Evolutionary conservation across 805 yeast species (phyloP), one percentile per base, ranked within the genome.

Genomic region (Hanseniaspora lindneri): DNA sequence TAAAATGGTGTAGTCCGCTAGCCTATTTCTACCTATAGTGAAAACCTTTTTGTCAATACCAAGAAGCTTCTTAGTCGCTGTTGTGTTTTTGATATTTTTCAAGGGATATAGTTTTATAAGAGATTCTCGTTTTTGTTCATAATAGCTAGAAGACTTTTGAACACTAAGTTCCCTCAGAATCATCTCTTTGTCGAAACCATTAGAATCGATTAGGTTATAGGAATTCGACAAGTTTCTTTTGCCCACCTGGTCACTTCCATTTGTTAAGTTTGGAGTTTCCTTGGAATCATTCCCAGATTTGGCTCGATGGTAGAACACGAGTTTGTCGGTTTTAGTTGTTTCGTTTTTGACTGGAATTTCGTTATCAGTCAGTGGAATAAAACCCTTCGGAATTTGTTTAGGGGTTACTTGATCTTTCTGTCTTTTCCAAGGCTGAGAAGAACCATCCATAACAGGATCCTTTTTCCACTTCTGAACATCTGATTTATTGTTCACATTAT

Each of bases 11-110:
- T 75, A 71, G 58, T 83, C 78, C 52, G 83, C 74, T 2, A 71
- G 74, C 19, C 71, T 75, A 20, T 75, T 73, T 30, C 97, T 68
- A 1, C 98, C 97, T 48, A 89, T 72, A 49, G 79, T 71, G 60
- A 77, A 80, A 33, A 4, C 11, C 14, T 27, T 13, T 13, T 23
- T 17, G 21, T 30, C n/a, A 1, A 42, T 34, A 25, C 40, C 39
- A 7, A 23, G 4, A 10, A 19, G 24, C n/a, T 20, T 39, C 24
- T 23, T 34, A 9, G 9, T 7, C 3, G 28, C 21, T 4, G 25
- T n/a, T 24, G 41, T 8, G 19, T 33, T 33, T 7, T n/a, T 14
- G 23, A 20, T 13, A 14, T 24, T 13, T 37, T 23, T 14, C 9
- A 37, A 37, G 3, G 29, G 29, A 24, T 16, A 25, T 14, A 37